phyloP scores from a whole-genome alignment of 2,329 filamentous ascomycete species.

The Pyricularia sp. region DNA sequence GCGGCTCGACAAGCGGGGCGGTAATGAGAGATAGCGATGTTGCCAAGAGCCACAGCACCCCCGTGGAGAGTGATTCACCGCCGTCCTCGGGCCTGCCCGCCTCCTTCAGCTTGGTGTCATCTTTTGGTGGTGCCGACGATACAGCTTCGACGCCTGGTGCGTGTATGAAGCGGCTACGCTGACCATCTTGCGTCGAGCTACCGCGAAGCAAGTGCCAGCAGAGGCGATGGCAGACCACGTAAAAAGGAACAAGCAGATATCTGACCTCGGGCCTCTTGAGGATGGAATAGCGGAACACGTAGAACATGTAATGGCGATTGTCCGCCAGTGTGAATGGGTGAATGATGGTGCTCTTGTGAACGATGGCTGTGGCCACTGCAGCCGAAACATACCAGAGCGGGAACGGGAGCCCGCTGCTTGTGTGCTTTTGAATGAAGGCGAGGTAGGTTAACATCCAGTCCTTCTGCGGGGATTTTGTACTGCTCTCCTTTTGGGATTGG shows the following conservation, averaged over 20 bases:
- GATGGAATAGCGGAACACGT: conserved; percentile 81
- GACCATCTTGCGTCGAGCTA: neutral
- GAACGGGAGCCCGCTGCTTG: neutral
- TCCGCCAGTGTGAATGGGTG: conserved; percentile 95
- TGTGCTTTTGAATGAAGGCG: neutral
- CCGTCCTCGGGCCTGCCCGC: neutral
- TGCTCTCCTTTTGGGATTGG: neutral
- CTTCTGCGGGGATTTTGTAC: neutral
- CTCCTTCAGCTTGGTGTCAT: neutral
- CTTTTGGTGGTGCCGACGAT: neutral
- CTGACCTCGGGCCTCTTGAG: conserved; percentile 53
- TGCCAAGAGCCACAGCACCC: conserved; percentile 52
- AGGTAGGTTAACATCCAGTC: neutral
- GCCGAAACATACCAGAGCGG: neutral
- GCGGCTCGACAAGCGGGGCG: conserved; percentile 85
- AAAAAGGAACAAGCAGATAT: conserved; percentile 60
- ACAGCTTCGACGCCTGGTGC: neutral
- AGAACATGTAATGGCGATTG: conserved; percentile 96
- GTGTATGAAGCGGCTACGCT: neutral
- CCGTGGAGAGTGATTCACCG: conserved; percentile 28
- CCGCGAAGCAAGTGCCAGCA: conserved; percentile 52
- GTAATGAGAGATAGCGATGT: conserved; percentile 74
- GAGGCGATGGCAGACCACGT: conserved; percentile 61
- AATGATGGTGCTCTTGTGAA: conserved; percentile 82
- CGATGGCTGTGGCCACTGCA: conserved; percentile 23